phyloP scores from a whole-genome alignment of 2,329 filamentous ascomycete genomes.

The Periconia sp. region DNA sequence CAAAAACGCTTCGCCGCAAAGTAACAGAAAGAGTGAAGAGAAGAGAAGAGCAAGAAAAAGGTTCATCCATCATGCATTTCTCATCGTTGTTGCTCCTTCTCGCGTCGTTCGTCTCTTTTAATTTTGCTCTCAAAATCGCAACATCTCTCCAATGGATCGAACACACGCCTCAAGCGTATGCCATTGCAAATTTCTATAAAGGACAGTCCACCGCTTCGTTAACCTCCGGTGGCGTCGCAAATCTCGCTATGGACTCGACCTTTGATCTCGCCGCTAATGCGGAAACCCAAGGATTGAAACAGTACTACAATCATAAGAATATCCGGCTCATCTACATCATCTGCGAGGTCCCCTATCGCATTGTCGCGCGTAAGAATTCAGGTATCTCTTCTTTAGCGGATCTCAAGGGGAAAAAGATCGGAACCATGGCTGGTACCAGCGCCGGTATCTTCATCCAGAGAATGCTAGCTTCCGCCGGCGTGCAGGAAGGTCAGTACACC shows the following conservation, averaged over 20 bases:
- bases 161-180: conserved; percentile 28
- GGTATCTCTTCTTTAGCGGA: conserved; percentile 20
- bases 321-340: conserved; percentile 32
- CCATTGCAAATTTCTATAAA: conserved; percentile 28
- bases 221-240: conserved; percentile 21
- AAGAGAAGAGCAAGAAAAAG: not conserved
- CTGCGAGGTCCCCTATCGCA: conserved; percentile 29
- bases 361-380: conserved; percentile 22
- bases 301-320: conserved; percentile 23
- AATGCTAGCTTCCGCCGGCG: conserved; percentile 20
- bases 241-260: conserved; percentile 18
- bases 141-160: conserved; percentile 27
- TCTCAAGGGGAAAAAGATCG: conserved; percentile 29
- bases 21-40: not conserved
- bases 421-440: conserved; percentile 16
- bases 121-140: conserved; percentile 16
- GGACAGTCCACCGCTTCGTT: conserved; percentile 12
- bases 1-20: not conserved
- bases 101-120: not conserved
- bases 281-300: conserved; percentile 30
- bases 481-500: conserved; percentile 18
- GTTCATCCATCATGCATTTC: conserved; percentile 2
- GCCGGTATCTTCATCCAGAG: conserved; percentile 22
- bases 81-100: not conserved
- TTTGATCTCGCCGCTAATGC: conserved; percentile 32